These are phyloP conservation scores for Sporothrix luriei DNA, from an alignment of 2,329 filamentous ascomycete genomes.

Conservation along the genomic window DNA sequence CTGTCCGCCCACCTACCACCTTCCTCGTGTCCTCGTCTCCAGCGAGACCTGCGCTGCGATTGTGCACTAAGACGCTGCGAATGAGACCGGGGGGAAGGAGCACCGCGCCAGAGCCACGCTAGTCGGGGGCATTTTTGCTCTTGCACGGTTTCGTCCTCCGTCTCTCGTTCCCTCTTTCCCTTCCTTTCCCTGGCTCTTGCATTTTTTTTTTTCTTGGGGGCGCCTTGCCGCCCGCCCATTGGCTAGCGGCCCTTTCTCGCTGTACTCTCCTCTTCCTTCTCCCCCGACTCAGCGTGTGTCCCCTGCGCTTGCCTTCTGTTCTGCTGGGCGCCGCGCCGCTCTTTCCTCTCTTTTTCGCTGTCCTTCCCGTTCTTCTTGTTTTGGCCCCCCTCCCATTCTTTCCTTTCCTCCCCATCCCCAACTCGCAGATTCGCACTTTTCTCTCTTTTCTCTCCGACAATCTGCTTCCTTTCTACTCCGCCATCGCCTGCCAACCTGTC, in stretches of 20 bases:
- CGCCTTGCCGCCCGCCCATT: conserved; percentile 25
- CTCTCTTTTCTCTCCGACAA: conserved; percentile 1
- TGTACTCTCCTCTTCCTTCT: conserved; percentile 19
- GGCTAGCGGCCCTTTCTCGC: conserved; percentile 30
- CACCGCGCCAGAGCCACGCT: conserved; percentile 35
- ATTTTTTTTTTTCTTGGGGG: conserved; percentile 24
- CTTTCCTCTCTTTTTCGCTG: conserved; percentile 20
- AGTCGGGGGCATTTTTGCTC: conserved; percentile 31
- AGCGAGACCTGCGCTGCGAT: conserved; percentile 6
- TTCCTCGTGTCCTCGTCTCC: not conserved
- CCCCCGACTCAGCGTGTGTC: conserved; percentile 25
- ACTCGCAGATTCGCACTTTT: conserved; percentile 20
- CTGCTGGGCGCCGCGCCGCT: conserved; percentile 26
- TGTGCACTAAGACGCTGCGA: conserved; percentile 26
- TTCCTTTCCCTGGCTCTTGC: conserved; percentile 19
- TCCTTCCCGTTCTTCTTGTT: conserved; percentile 30
- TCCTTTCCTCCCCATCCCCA: conserved; percentile 22
- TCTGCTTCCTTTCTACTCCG: not conserved
- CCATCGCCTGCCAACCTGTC: not conserved
- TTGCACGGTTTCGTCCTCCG: conserved; percentile 24
- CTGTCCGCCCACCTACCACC: not conserved
- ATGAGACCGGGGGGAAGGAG: conserved; percentile 31
- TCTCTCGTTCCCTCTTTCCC: not conserved
- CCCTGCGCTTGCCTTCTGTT: conserved; percentile 27
- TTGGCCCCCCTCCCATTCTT: conserved; percentile 30